Conservation (phyloP, 2,329 filamentous ascomycete genomes). For the Leptographium lundbergii region DNA sequence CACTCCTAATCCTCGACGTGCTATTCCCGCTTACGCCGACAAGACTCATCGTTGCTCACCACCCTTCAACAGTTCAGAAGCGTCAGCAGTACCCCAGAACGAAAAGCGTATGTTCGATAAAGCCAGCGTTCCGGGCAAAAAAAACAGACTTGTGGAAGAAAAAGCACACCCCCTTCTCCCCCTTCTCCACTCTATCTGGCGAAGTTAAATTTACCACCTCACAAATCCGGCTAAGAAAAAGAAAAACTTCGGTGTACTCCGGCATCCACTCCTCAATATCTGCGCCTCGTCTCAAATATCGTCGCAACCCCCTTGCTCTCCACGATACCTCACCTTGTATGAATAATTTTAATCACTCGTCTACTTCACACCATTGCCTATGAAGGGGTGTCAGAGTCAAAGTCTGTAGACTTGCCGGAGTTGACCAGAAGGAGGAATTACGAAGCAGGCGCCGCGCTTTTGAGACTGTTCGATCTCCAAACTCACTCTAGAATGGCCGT, state of each 20-base stretch:
- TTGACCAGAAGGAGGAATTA: neutral
- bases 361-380: neutral
- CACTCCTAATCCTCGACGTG: neutral
- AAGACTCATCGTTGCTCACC: neutral
- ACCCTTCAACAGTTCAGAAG: neutral
- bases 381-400: neutral
- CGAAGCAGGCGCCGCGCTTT: neutral
- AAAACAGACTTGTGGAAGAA: neutral
- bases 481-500: conserved; percentile 33
- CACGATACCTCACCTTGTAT: neutral
- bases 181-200: neutral
- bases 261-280: neutral
- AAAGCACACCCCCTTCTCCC: neutral
- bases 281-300: neutral
- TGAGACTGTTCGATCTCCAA: neutral
- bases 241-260: neutral
- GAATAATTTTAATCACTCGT: neutral
- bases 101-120: neutral
- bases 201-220: neutral
- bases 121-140: neutral
- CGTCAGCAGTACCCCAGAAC: neutral
- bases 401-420: neutral
- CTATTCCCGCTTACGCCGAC: neutral
- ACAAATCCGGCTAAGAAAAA: neutral
- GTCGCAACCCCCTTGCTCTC: neutral